Base-by-base conservation (phyloP, 352 stramenopile genomes). In the Phytophthora boehmeriae region DNA sequence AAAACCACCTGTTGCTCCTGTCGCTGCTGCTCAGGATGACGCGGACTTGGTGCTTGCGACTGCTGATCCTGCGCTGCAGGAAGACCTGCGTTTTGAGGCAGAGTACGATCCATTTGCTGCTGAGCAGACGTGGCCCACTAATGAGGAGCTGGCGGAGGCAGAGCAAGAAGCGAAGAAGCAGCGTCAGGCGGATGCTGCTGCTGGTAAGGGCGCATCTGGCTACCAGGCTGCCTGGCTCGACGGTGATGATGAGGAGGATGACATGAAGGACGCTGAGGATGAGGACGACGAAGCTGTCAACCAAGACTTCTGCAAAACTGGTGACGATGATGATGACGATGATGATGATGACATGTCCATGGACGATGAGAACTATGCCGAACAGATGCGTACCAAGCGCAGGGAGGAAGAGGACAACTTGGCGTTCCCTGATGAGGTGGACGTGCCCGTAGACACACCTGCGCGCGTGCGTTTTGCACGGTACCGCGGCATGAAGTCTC, bases 111-210 rank as follows among this genome's bases (percentile, higher is more conserved):
- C 86, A 30, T 92, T 99, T 46, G 94, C 97, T 16, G 97, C 97
- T 14, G 98, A 99, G 62, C 98, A 99, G 79, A 99, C 98, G 55
- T 98, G 94, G 94, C 94, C 94, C 2, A 97, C 93, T 11, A 84
- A 98, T 46, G 95, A 99, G 59, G 96, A 98, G 52, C 90, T 98
- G 48, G 93, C 94, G 27, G 91, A 97, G 35, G 89, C 87, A 9
- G 87, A 85, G 61, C 54, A 70, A 10, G 73, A 84, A 28, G 69
- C 75, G 5, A 88, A 96, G 61, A 79, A 86, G 28, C 72, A 87
- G 50, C 82, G 82, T 28, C 65, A 86, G 57, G 52, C 45, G 8
- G 63, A 75, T 5, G 61, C 51, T 51, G 66, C 79, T 51, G 56
- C 70, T 30, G 63, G 44, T 23, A 83, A 86, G 41, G 86, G 86